A percentile compares a stretch with the other conserved stretches of the same genome.
These are phyloP conservation scores for Apiosordaria backusii DNA, from an alignment of 495 filamentous ascomycete genomes.

Conservation along the genomic window DNA sequence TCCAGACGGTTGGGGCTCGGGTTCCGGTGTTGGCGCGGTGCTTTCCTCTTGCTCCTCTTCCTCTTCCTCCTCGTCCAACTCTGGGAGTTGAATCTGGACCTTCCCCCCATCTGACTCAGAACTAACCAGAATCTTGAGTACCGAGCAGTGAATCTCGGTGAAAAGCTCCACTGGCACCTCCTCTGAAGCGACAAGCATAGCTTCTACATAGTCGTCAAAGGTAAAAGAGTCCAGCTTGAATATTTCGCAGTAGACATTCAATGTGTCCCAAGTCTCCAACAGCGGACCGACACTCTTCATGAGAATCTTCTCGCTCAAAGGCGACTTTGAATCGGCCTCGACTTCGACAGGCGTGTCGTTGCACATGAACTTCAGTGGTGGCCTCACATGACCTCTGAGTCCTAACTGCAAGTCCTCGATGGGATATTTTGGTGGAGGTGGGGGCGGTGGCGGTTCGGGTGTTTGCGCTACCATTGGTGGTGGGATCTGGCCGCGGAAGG, in stretches of 20 bases:
- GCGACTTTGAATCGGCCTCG: constrained; percentile 25
- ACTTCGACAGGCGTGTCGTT: constrained; percentile 48
- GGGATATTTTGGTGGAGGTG: constrained; percentile 84
- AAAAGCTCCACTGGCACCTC: constrained; percentile 83
- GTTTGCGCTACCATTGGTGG: constrained; percentile 41
- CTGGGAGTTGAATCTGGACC: constrained; percentile 72
- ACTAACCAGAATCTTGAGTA: constrained; percentile 82
- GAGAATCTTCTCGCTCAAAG: constrained; percentile 54
- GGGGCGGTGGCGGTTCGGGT: constrained; percentile 62
- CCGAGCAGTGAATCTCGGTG: constrained; percentile 85
- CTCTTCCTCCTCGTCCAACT: constrained; percentile 60
- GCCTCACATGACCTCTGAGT: constrained; percentile 59
- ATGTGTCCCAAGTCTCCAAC: constrained; percentile 88
- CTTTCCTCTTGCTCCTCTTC: constrained; percentile 60
- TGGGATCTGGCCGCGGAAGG: constrained; percentile 36
- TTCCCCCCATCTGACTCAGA: constrained; percentile 71
- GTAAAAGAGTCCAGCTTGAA: constrained; percentile 94
- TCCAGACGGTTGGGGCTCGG: constrained; percentile 57
- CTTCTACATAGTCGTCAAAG: constrained; percentile 91
- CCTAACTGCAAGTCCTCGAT: constrained; percentile 88
- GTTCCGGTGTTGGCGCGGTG: constrained; percentile 61
- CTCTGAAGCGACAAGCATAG: constrained; percentile 72
- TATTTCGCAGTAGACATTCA: constrained; percentile 93
- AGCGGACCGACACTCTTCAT: constrained; percentile 78
- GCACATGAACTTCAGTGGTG: constrained; percentile 72